Evolutionary conservation across 2,329 filamentous ascomycete genomes (phyloP).

Genomic region (Alternaria infectoria): DNA sequence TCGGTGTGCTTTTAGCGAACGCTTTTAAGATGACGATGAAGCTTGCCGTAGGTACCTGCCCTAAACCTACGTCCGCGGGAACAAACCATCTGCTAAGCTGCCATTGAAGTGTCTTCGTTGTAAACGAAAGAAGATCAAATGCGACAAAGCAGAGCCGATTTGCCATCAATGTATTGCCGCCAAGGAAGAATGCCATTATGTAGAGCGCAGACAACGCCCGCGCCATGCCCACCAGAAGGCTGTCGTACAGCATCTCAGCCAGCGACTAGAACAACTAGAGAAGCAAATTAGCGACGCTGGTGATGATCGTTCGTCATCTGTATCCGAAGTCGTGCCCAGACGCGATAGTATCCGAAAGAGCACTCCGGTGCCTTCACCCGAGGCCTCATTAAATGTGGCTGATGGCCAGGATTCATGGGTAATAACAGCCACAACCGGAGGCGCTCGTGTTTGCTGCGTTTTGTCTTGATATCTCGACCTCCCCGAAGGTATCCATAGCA

Average conservation of each 20-base stretch:
- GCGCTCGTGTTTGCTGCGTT: background rate
- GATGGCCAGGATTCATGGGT: conserved; percentile 32
- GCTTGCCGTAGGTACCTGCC: conserved; percentile 19
- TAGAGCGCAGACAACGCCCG: conserved; percentile 34
- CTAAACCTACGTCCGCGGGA: background rate
- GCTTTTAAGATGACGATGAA: conserved; percentile 13
- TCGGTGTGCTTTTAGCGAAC: background rate
- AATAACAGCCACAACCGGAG: background rate
- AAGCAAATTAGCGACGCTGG: conserved; percentile 21
- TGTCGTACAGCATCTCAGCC: conserved; percentile 26
- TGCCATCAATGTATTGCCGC: conserved; percentile 37
- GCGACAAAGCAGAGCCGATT: conserved; percentile 29
- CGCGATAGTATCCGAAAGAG: background rate
- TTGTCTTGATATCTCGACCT: background rate
- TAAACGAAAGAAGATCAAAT: conserved; percentile 39
- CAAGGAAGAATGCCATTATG: conserved; percentile 34
- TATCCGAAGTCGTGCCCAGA: background rate
- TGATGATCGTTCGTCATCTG: conserved; percentile 5
- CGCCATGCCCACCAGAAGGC: conserved; percentile 30
- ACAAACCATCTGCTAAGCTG: background rate
- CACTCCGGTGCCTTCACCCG: conserved; percentile 17
- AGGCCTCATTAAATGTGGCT: conserved; percentile 14
- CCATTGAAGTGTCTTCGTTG: conserved; percentile 25
- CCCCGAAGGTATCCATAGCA: background rate
- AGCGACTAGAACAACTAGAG: conserved; percentile 34